Conservation (phyloP, 768 basidiomycete genomes). For the Tulasnella sp. region DNA sequence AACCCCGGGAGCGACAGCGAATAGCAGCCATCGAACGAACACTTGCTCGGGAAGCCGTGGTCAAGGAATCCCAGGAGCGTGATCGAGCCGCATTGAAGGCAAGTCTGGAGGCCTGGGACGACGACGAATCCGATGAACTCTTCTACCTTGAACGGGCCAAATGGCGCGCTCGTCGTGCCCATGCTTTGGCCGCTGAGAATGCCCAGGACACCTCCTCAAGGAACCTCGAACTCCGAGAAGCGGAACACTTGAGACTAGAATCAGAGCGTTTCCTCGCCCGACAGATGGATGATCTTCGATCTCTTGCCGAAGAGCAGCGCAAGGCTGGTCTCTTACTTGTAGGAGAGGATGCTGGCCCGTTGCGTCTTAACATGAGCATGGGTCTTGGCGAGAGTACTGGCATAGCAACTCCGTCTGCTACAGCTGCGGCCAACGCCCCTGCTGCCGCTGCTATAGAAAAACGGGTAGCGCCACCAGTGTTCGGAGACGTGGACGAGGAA, state of each 20-base stretch:
- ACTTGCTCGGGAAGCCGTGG: conserved; percentile 55
- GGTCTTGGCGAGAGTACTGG: conserved; percentile 41
- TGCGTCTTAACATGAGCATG: conserved; percentile 56
- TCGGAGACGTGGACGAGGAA: conserved; percentile 64
- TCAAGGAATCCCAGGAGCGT: conserved; percentile 65
- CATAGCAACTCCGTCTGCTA: conserved; percentile 31
- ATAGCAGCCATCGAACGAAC: conserved; percentile 65
- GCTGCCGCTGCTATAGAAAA: conserved; percentile 18
- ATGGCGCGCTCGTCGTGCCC: conserved; percentile 69
- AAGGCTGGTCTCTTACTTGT: conserved; percentile 83
- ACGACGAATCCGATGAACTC: conserved; percentile 82
- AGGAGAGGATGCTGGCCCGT: conserved; percentile 62
- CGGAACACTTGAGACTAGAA: conserved; percentile 74
- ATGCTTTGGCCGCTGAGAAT: conserved; percentile 64
- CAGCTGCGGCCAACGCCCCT: conserved; percentile 30
- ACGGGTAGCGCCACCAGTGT: conserved; percentile 31
- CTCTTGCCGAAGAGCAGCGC: conserved; percentile 78
- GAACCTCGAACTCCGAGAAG: conserved; percentile 70
- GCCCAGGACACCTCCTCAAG: conserved; percentile 75
- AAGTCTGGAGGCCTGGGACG: conserved; percentile 79
- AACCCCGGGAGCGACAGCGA: conserved; percentile 73
- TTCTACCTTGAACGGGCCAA: conserved; percentile 87
- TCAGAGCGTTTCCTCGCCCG: conserved; percentile 87
- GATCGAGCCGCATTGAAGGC: conserved; percentile 70
- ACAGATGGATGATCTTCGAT: conserved; percentile 94